Evolutionary conservation across 2,329 filamentous ascomycete genomes (phyloP), one percentile per base, ranked within the genome.

Genomic region (Epichloe uncinata): DNA sequence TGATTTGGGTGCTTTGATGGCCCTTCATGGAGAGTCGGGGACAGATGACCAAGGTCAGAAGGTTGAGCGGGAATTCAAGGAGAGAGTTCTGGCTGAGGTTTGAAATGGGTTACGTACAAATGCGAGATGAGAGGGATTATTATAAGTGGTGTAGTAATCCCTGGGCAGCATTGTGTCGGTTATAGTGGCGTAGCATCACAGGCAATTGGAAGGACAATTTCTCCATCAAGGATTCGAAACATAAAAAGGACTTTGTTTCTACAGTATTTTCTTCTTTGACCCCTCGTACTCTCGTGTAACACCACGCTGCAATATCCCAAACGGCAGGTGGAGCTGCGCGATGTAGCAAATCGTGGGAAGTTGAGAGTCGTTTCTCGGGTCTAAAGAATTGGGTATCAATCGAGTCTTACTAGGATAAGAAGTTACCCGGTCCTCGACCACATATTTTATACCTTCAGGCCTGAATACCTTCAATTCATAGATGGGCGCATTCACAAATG

Each of bases 51-150:
- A 89, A 70, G 93, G 93, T 66, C 87, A 96, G 76, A 97, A 96
- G 87, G 87, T 94, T 61, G 93, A 97, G 82, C 79, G 89, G 69
- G 91, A 98, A 77, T 98, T 97, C 86, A 95, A 96, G 87, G 91
- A 98, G 84, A 81, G 79, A 67, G 88, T 96, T 67, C 81, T 96
- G 64, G 87, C 95, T 71, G 82, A 81, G 71, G 93, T 97, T 75
- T 97, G 88, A 89, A 66, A 54, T 55, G 54, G 57, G 50, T 49
- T 51, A 55, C 55, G 56, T 58, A 56, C 53, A 61, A 59, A 59
- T 56, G 57, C 55, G 59, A 63, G 61, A 55, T 60, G 55, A 60
- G 58, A 35, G 57, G 61, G 58, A 55, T 55, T 57, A 57, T 60
- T 58, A 58, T 55, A 56, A 58, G 58, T 60, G 61, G 63, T 60